Percentiles rank a stretch among this genome's conserved stretches.
These are phyloP conservation scores for Maudiozyma humilis DNA, from an alignment of 1,139 yeast genomes.

Conservation along the genomic window DNA sequence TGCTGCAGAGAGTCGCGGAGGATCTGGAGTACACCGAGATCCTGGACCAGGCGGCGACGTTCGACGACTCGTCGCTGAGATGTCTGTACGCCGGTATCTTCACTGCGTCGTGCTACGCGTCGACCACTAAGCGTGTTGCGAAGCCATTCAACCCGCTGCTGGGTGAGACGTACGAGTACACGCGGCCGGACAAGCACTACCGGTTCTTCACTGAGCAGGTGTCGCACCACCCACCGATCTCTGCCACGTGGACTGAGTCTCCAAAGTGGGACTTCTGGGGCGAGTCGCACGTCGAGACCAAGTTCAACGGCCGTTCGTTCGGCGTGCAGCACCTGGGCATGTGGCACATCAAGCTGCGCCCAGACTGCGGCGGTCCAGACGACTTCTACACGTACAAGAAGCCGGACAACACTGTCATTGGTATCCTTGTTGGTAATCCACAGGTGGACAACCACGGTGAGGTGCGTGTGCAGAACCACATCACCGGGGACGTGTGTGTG, in stretches of 20 bases:
- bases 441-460: conserved; percentile 93
- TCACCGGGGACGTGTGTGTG: conserved; percentile 71
- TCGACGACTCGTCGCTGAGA: conserved; percentile 73
- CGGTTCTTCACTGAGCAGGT: conserved; percentile 89
- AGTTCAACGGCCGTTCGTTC: conserved; percentile 85
- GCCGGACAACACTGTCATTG: conserved; percentile 89
- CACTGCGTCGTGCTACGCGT: conserved; percentile 91
- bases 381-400: conserved; percentile 91
- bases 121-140: conserved; percentile 87
- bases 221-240: conserved; percentile 96
- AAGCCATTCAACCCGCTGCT: conserved; percentile 93
- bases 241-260: conserved; percentile 84
- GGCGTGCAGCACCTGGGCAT: conserved; percentile 90
- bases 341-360: conserved; percentile 79
- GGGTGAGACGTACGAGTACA: conserved; percentile 91
- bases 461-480: conserved; percentile 78
- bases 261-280: conserved; percentile 94
- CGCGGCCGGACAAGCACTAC: conserved; percentile 81
- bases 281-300: conserved; percentile 84
- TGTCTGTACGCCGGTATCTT: conserved; percentile 85
- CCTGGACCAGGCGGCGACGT: conserved; percentile 66
- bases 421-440: conserved; percentile 92
- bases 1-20: conserved; percentile 89
- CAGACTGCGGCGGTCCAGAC: conserved; percentile 50
- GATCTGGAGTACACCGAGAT: conserved; percentile 84